phyloP scores from a whole-genome alignment of 352 stramenopile genomes.

The Phytophthora rubi region DNA sequence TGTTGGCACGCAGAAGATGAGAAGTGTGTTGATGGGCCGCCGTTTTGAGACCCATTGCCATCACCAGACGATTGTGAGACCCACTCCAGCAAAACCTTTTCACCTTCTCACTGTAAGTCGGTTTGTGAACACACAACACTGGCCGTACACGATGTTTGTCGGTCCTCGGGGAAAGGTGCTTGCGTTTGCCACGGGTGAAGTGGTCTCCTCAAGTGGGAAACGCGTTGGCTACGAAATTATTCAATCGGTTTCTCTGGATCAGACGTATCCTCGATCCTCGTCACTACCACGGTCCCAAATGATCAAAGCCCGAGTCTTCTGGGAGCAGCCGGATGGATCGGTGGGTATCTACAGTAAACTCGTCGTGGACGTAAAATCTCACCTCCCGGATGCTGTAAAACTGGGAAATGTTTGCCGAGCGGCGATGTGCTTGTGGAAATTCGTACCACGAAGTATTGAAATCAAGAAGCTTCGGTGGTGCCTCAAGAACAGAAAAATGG shows the following conservation, averaged over 20 bases:
- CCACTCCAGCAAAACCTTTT: slow-evolving; percentile 13
- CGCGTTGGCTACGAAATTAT: slow-evolving; percentile 31
- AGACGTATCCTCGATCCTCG: background rate
- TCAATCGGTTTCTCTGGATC: slow-evolving; percentile 23
- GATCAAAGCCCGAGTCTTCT: slow-evolving; percentile 31
- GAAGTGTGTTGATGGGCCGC: slow-evolving; percentile 20
- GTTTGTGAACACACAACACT: slow-evolving; percentile 21
- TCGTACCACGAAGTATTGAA: slow-evolving; percentile 29
- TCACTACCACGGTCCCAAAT: slow-evolving; percentile 21
- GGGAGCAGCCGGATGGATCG: slow-evolving; percentile 19
- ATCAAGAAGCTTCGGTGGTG: slow-evolving; percentile 37
- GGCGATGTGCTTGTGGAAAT: slow-evolving; percentile 30
- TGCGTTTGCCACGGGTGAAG: slow-evolving; percentile 15
- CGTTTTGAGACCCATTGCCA: slow-evolving; percentile 17
- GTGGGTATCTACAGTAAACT: slow-evolving; percentile 35
- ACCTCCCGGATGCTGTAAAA: slow-evolving; percentile 25
- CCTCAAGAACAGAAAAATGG: slow-evolving; percentile 32
- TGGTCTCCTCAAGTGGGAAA: slow-evolving; percentile 12
- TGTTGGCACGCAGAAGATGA: slow-evolving; percentile 16
- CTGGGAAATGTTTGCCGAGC: slow-evolving; percentile 19
- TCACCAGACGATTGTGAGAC: slow-evolving; percentile 16
- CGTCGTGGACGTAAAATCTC: slow-evolving; percentile 30
- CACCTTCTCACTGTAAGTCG: slow-evolving; percentile 20
- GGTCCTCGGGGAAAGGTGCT: slow-evolving; percentile 30
- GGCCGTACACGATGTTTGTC: slow-evolving; percentile 27